These are phyloP conservation scores for Lecanosticta acicola DNA, from an alignment of 2,329 filamentous ascomycete species.

Conservation along the genomic window DNA sequence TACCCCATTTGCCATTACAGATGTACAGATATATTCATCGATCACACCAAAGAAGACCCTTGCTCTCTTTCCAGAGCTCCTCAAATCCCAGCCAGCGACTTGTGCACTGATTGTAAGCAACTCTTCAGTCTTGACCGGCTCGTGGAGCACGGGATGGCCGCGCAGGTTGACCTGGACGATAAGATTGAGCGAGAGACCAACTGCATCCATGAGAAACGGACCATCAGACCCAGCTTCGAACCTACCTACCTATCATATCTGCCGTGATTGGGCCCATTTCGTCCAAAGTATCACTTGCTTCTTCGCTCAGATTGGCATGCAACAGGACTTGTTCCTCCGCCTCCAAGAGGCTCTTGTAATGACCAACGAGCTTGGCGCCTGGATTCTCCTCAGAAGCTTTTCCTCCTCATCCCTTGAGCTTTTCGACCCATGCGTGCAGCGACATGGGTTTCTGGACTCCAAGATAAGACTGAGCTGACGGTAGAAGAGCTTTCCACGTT, in stretches of 20 bases:
- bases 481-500: slow-evolving; percentile 17
- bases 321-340: slow-evolving; percentile 14
- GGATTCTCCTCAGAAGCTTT: slow-evolving; percentile 17
- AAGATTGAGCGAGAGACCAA: too few species aligned
- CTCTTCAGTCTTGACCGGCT: too few species aligned
- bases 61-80: too few species aligned
- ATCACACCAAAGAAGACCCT: too few species aligned
- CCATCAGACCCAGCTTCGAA: slow-evolving; percentile 14
- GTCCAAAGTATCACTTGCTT: slow-evolving; percentile 27
- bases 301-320: slow-evolving; percentile 26
- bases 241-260: slow-evolving; percentile 20
- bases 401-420: slow-evolving; percentile 13
- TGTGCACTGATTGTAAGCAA: too few species aligned
- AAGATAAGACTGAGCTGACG: slow-evolving; percentile 16
- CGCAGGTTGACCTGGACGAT: too few species aligned
- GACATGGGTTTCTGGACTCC: slow-evolving; percentile 15
- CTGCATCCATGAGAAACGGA: background rate
- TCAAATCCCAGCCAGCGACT: too few species aligned
- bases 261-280: slow-evolving; percentile 17
- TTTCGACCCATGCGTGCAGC: slow-evolving; percentile 20
- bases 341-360: slow-evolving; percentile 16
- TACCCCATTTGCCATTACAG: too few species aligned
- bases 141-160: too few species aligned
- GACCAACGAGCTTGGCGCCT: slow-evolving; percentile 22
- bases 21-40: too few species aligned